phyloP scores from a whole-genome alignment of 2,329 filamentous ascomycete species.

The Sporothrix brasiliensis region DNA sequence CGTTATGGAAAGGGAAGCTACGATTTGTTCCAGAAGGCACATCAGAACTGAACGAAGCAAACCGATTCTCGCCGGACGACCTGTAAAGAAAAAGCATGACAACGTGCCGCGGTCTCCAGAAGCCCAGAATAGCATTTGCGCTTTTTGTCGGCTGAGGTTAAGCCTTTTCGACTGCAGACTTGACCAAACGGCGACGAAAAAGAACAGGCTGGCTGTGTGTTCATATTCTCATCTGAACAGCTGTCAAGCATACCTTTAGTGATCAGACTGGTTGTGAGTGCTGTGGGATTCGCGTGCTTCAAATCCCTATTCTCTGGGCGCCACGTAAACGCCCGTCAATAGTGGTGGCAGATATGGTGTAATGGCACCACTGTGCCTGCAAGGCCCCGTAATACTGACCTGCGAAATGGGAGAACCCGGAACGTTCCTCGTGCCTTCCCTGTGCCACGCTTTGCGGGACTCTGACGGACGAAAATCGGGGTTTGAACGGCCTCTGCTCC shows the following conservation, averaged over 20 bases:
- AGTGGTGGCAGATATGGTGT: too few species aligned
- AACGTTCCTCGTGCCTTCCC: background rate
- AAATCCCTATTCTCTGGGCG: conserved; percentile 21
- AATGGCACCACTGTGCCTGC: conserved; percentile 27
- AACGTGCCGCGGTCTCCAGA: background rate
- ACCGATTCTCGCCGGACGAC: background rate
- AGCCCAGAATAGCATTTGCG: background rate
- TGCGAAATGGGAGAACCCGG: conserved; percentile 26
- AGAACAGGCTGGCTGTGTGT: conserved; percentile 2
- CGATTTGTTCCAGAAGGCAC: background rate
- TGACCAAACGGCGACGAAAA: conserved; percentile 26
- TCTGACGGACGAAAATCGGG: conserved; percentile 34
- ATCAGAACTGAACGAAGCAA: background rate
- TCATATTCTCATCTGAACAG: background rate
- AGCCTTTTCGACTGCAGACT: background rate
- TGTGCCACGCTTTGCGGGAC: background rate
- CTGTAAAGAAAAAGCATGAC: background rate
- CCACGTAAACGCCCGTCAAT: conserved; percentile 7
- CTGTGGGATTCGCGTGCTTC: conserved; percentile 22
- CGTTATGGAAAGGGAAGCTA: background rate
- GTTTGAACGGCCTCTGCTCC: conserved; percentile 34
- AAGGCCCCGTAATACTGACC: conserved; percentile 8
- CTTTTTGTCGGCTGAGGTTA: background rate
- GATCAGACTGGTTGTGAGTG: background rate
- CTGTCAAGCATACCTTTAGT: background rate